Base-by-base conservation (phyloP, 2,329 filamentous ascomycete species). In the Lomentospora prolificans region DNA sequence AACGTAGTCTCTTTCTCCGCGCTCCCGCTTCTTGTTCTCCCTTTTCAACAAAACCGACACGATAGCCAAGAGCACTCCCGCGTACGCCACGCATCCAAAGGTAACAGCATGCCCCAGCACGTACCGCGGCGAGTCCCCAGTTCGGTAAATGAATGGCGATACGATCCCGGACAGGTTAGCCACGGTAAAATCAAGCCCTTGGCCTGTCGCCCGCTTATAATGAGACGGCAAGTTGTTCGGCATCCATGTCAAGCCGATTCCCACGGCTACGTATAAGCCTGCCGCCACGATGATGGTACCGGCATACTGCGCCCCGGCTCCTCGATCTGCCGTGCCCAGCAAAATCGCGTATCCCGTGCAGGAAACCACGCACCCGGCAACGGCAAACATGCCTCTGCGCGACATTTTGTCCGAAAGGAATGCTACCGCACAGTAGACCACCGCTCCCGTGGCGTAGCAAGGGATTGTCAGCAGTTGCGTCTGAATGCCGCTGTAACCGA, bases 81-180 rank as follows among this genome's bases (percentile, higher is more conserved):
- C 72, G 58, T 77, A 70, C 2, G 68, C 73, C 0, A 77, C 72
- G 60, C 79, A 64, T 0, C 66, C 67, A 58, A 80, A 67, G 0
- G 75, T 78, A 14, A 79, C 69, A 1, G 75, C 75, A 60, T 80
- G 76, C 0, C 77, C 77, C 41, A 70, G 71, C 44, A 77, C 64
- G 58, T 73, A 80, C 0, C 72, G 70, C 0, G 75, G 75, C 0
- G 66, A 72, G 39, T 75, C 73, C 1, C 33, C 28, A 0, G 63
- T 65, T 53, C 58, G 57, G 50, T 67, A 67, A 12, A 67, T 19
- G 46, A 84, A 86, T 2, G 80, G 79, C 3, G 79, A 76, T 70
- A 84, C 81, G 28, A 86, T 82, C 3, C 83, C 83, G 7, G 77
- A 76, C 56, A 76, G 73, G 61, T 87, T 86, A 9, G 82, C 82